These are phyloP conservation scores for Fusarium sp. DNA, from an alignment of 2,329 filamentous ascomycete species.

Conservation along the genomic window DNA sequence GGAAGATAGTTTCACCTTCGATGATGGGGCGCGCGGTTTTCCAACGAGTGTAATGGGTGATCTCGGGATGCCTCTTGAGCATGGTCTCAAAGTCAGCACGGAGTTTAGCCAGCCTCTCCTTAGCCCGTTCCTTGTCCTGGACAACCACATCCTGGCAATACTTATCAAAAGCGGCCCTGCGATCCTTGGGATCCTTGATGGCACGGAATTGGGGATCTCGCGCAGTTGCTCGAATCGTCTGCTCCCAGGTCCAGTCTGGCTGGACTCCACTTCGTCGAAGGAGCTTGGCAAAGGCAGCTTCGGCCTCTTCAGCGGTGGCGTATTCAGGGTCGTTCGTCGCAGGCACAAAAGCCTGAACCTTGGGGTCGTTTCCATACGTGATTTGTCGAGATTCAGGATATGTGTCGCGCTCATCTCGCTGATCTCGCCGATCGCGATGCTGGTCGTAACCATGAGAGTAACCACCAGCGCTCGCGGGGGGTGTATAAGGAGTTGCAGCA, in stretches of 20 bases:
- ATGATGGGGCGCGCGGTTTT: slow-evolving; percentile 95
- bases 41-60: slow-evolving; percentile 97
- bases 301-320: slow-evolving; percentile 84
- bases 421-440: slow-evolving; percentile 52
- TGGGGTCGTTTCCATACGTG: slow-evolving; percentile 68
- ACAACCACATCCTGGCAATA: slow-evolving; percentile 90
- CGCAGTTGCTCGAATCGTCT: slow-evolving; percentile 86
- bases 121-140: slow-evolving; percentile 94
- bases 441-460: slow-evolving; percentile 56
- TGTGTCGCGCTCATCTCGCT: slow-evolving; percentile 52
- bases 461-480: slow-evolving; percentile 49
- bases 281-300: slow-evolving; percentile 92
- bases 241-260: slow-evolving; percentile 92
- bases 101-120: slow-evolving; percentile 91
- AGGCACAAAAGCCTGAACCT: slow-evolving; percentile 71
- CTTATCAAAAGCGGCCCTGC: slow-evolving; percentile 93
- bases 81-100: slow-evolving; percentile 95
- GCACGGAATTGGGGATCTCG: slow-evolving; percentile 94
- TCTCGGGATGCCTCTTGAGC: slow-evolving; percentile 96
- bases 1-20: slow-evolving; percentile 94
- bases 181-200: slow-evolving; percentile 91
- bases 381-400: slow-evolving; percentile 70
- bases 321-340: slow-evolving; percentile 82
- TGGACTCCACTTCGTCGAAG: slow-evolving; percentile 88
- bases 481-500: slow-evolving; percentile 59